A percentile compares a stretch with the other conserved stretches of the same genome.
Conservation (phyloP, 345 rosid species). For the Eutrema yunnanense region DNA sequence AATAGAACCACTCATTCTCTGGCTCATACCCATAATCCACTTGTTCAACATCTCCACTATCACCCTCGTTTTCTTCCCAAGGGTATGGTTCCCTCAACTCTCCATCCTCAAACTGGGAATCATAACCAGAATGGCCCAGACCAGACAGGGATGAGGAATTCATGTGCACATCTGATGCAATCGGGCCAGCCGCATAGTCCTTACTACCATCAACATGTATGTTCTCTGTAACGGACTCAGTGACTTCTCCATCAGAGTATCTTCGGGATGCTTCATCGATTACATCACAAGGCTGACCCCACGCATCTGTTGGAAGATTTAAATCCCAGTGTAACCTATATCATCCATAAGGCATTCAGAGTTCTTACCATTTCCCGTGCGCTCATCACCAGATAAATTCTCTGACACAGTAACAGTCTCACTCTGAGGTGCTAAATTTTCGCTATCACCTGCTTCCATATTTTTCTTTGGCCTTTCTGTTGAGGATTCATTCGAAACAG, state of each 20-base stretch:
- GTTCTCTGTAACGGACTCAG: slow-evolving; percentile 3
- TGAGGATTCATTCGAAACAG: slow-evolving; percentile 25
- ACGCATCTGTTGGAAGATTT: slow-evolving; percentile 45
- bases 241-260: slow-evolving; percentile 14
- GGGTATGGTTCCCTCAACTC: slow-evolving; percentile 50
- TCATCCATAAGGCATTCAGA: slow-evolving; percentile 18
- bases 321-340: slow-evolving; percentile 45
- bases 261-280: slow-evolving; percentile 13
- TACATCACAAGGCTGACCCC: slow-evolving; percentile 39
- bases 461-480: slow-evolving; percentile 7
- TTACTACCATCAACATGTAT: neutral
- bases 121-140: slow-evolving; percentile 49
- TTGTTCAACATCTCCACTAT: slow-evolving; percentile 36
- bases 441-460: slow-evolving; percentile 14
- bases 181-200: neutral
- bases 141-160: neutral
- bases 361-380: neutral
- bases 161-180: slow-evolving; percentile 17
- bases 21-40: slow-evolving; percentile 48
- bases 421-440: slow-evolving; percentile 23
- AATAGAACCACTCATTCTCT: slow-evolving; percentile 37
- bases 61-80: slow-evolving; percentile 37
- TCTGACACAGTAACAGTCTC: slow-evolving; percentile 2
- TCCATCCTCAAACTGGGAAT: slow-evolving; percentile 61
- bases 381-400: slow-evolving; percentile 12